Percentiles rank a stretch among this genome's conserved stretches.
Evolutionary conservation across 2,329 filamentous ascomycete species (phyloP).

Genomic region (Pseudogymnoascus sp.): DNA sequence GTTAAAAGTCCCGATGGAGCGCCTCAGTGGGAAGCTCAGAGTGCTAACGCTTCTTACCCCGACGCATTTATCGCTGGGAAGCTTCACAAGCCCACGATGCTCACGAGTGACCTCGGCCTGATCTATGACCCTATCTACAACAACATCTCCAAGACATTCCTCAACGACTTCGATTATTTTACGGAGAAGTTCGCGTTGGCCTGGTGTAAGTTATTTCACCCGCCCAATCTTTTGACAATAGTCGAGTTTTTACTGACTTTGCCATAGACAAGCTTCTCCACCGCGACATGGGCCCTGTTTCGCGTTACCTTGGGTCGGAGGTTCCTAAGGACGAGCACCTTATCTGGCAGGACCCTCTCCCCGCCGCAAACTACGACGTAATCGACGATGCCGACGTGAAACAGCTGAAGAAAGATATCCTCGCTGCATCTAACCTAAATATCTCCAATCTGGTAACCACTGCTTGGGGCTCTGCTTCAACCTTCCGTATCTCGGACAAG

Average conservation of each 20-base stretch:
- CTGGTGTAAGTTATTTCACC: conserved; percentile 21
- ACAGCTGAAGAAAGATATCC: conserved; percentile 43
- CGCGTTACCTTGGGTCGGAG: conserved; percentile 50
- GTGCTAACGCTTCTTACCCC: conserved; percentile 41
- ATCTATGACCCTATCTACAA: conserved; percentile 48
- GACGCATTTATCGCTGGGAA: conserved; percentile 46
- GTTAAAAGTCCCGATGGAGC: conserved; percentile 48
- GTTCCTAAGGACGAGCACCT: conserved; percentile 43
- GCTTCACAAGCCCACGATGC: conserved; percentile 46
- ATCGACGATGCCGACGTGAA: conserved; percentile 42
- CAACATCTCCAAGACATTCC: conserved; percentile 38
- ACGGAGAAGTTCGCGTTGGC: conserved; percentile 45
- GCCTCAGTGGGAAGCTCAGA: conserved; percentile 44
- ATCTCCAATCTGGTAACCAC: conserved; percentile 39
- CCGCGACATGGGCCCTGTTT: conserved; percentile 49
- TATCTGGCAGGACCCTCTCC: conserved; percentile 50
- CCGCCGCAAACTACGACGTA: conserved; percentile 36
- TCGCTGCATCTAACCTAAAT: conserved; percentile 38
- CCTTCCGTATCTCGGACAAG: conserved; percentile 49
- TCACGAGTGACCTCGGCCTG: conserved; percentile 48
- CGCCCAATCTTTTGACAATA: not conserved
- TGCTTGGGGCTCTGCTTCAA: conserved; percentile 42
- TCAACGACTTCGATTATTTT: conserved; percentile 42
- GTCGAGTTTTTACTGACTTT: conserved; percentile 30
- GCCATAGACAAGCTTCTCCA: conserved; percentile 56